A percentile compares a stretch with the other conserved stretches of the same genome.
phyloP scores from a whole-genome alignment of 306 rosid genomes.

The Prunus persica region Prunus_persica_NCBIv2 NC_034014.1:1611501-1612000 shows the following conservation, averaged over 20 bases:
- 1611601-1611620: neutral
- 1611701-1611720: neutral
- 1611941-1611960: neutral
- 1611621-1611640: neutral
- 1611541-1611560: neutral
- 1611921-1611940: neutral
- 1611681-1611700: no score
- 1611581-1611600: neutral
- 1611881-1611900: neutral
- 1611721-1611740: neutral
- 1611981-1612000: neutral
- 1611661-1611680: no score
- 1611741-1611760: no score
- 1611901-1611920: neutral
- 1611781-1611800: neutral
- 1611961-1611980: neutral
- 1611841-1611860: neutral
- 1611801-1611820: neutral
- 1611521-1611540: no score
- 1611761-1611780: neutral
- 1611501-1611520: no score
- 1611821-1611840: no score
- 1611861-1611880: neutral
- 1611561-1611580: neutral
- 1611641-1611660: neutral